Evolutionary conservation across 371 early-diverging fungal genomes (phyloP).

Genomic region (Hamiltosporidium magnivora): DNA sequence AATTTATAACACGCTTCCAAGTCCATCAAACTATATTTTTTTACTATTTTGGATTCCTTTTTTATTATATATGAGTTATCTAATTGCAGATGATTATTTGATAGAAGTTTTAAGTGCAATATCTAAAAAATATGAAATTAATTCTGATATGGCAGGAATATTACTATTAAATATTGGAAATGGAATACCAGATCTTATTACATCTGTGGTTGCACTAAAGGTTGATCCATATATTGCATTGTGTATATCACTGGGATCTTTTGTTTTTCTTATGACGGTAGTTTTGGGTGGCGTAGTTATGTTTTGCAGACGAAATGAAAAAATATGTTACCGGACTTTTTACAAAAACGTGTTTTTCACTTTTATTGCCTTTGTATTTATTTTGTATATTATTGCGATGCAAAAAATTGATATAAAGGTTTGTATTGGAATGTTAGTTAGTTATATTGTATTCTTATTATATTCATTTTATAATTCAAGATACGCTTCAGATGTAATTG

Average conservation of each 20-base stretch:
- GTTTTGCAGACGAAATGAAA: neutral
- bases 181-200: constrained; percentile 10
- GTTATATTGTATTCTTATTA: constrained; percentile 4
- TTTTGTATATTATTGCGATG: neutral
- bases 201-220: neutral
- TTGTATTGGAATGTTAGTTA: neutral
- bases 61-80: neutral
- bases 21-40: neutral
- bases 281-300: constrained; percentile 1
- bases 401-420: neutral
- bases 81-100: constrained; percentile 10
- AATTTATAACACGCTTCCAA: neutral
- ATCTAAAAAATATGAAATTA: neutral
- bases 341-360: constrained; percentile 8
- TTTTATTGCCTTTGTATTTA: neutral
- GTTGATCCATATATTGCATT: neutral
- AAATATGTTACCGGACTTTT: neutral
- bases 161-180: constrained; percentile 10
- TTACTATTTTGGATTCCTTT: neutral
- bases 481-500: neutral
- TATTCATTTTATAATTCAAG: neutral
- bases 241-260: neutral
- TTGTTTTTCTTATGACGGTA: constrained; percentile 1
- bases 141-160: constrained; percentile 7
- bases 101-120: neutral